Conservation (phyloP, 768 basidiomycete species). For the Asterophora lycoperdoides region DNA sequence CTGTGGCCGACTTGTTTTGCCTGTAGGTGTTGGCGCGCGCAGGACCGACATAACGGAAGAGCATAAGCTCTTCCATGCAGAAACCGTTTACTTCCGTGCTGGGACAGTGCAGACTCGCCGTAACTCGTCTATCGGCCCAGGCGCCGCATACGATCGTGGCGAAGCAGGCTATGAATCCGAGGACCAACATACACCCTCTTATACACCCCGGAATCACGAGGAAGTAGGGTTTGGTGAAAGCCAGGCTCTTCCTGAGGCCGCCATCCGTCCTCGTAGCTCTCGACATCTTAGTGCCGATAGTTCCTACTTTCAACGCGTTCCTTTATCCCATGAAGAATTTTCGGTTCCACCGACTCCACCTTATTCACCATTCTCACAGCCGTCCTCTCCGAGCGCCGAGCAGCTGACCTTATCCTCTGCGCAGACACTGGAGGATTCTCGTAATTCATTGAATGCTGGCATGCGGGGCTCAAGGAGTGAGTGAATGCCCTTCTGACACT, state of each 20-base stretch:
- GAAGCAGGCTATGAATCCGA: conserved; percentile 31
- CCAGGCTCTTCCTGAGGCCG: neutral
- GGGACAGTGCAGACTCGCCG: conserved; percentile 32
- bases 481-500: conserved; percentile 4
- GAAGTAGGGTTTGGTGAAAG: conserved; percentile 6
- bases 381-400: conserved; percentile 13
- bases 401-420: conserved; percentile 15
- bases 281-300: conserved; percentile 33
- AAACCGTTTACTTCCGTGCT: conserved; percentile 71
- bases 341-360: conserved; percentile 31
- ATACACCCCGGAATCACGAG: conserved; percentile 10
- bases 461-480: conserved; percentile 20
- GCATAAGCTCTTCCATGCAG: conserved; percentile 66
- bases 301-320: conserved; percentile 28
- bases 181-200: conserved; percentile 14
- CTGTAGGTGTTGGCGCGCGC: conserved; percentile 60
- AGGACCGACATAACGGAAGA: conserved; percentile 77
- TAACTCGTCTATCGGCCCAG: conserved; percentile 45
- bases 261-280: neutral
- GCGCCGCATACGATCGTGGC: conserved; percentile 28
- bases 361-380: conserved; percentile 27
- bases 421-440: conserved; percentile 36
- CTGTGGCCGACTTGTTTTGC: neutral
- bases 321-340: conserved; percentile 31
- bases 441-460: conserved; percentile 30